Evolutionary conservation across 345 rosid species (phyloP), one percentile per base, ranked within the genome.

Genomic region (Euphorbia pulcherrima): DNA sequence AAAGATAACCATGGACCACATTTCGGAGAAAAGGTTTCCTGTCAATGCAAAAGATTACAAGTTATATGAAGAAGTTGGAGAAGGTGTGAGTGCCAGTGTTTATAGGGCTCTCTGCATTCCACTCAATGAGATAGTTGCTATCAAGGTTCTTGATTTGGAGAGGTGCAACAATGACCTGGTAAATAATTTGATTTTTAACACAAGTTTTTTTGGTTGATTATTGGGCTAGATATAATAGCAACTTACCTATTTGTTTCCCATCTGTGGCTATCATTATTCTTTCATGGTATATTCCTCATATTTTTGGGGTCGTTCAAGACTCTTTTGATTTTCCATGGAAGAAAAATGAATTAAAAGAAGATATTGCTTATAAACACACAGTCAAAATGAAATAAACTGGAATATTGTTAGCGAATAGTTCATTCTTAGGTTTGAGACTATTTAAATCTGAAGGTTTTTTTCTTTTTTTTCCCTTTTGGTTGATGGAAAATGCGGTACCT

Each of bases 121-220:
- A 3, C 83, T 94, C 60, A 88, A 90, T 81, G 90, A 85, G 73
- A 83, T 77, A 26, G 96, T 94, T 65, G 98, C 98, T 23, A 82
- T 93, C 81, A 93, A 93, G 88, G 92, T 87, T 78, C 97, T 93
- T 76, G 98, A 94, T 80, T 77, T 94, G 72, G 99, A 94, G 77
- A 94, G 81, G 82, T 94, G 99, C 84, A 94, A 90, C 77, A 90
- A 86, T 61, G 97, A 91, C 80, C 80, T 90, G 83, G 99, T 90
- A 83, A 73, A 84, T 56, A 28, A 30, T 39, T 44, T 55, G 3
- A 68, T 68, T 48, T 51, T 74, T 6, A 12, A 64, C 23, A 62
- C 24, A 63, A 60, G 13, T 48, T 55, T 72, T 41, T 66, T 0
- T 72, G 7, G 10, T 35, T 71, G 61, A 62, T 28, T 71, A 73